These are phyloP conservation scores for Rhododendron williamsianum DNA, from an alignment of 148 eudicot genomes.

Conservation along the genomic window DNA sequence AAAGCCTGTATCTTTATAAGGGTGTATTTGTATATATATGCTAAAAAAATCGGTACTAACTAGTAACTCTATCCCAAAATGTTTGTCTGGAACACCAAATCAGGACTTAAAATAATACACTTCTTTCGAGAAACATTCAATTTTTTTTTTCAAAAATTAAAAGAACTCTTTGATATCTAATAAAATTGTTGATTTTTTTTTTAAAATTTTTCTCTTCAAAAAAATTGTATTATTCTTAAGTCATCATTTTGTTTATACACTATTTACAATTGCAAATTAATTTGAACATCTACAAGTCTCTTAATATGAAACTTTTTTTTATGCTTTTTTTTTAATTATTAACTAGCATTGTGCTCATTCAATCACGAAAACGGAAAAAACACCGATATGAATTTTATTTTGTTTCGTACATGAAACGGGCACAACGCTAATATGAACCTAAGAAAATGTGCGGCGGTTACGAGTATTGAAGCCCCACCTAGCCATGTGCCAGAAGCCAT, in stretches of 20 bases:
- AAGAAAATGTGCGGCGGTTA: background rate
- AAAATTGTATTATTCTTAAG: too few relatives aligned
- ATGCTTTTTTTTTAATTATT: too few relatives aligned
- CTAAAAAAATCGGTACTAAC: too few relatives aligned
- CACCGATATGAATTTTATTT: too few relatives aligned
- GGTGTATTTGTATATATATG: background rate
- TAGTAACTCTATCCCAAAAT: background rate
- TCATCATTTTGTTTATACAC: background rate
- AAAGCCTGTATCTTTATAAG: background rate
- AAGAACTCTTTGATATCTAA: background rate
- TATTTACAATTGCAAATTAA: background rate
- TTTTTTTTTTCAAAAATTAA: too few relatives aligned
- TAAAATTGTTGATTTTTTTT: too few relatives aligned
- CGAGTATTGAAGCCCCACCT: too few relatives aligned
- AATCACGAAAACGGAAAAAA: too few relatives aligned
- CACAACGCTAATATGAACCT: too few relatives aligned
- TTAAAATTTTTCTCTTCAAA: background rate
- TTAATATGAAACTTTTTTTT: too few relatives aligned
- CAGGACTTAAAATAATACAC: background rate
- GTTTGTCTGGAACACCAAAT: background rate
- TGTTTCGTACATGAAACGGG: background rate
- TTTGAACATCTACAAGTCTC: background rate
- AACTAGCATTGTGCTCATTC: background rate
- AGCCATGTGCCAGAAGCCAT: background rate
- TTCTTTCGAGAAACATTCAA: background rate